Base-by-base conservation (phyloP, 129 eudicot genomes). In the Saposhnikovia divaricata region DNA sequence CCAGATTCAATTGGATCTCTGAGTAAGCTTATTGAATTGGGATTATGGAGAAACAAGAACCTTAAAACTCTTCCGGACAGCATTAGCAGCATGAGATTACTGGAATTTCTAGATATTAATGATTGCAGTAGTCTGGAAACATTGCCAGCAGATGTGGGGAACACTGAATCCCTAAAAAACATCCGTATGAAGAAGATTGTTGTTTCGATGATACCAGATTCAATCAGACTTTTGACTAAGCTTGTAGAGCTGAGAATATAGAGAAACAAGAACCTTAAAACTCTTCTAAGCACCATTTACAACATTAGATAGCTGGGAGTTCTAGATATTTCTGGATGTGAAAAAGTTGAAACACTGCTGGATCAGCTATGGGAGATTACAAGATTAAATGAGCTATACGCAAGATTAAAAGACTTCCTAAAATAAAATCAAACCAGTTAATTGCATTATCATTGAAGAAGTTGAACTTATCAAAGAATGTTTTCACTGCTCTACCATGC, bases 191-290 rank as follows among this genome's bases (percentile, higher is more conserved):
- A 55, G 1, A 82, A 79, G 34, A 63, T 76, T 38, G 25, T 37
- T 73, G 34, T 79, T 43, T 39, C 28, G 51, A 18, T 21, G 25
- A 10, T 76, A 70, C 85, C 85, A 11, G 72, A 77, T 68, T 77
- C 81, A 27, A 53, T 77, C 0, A 71, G 77, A 76, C 39, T 12
- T 53, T 61, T 72, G 65, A 39, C 44, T 25, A 61, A 84, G 21
- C 84, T 80, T 69, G 77, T 21, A 61, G 72, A 6, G 28, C 71
- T 79, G 48, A 44, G 13, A 44, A 0, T 44, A 9, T 9, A 14
- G 47, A 50, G 83, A 43, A 59, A 44, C 31, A 48, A 27, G 48
- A 61, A 34, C 69, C 27, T 44, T 84, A 76, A 45, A 50, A 75
- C 47, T 78, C 81, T 69, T 79, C 44, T 72, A 66, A 25, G 40